Base-by-base conservation (phyloP, 2,329 filamentous ascomycete species). In the Scytalidium sp. region DNA sequence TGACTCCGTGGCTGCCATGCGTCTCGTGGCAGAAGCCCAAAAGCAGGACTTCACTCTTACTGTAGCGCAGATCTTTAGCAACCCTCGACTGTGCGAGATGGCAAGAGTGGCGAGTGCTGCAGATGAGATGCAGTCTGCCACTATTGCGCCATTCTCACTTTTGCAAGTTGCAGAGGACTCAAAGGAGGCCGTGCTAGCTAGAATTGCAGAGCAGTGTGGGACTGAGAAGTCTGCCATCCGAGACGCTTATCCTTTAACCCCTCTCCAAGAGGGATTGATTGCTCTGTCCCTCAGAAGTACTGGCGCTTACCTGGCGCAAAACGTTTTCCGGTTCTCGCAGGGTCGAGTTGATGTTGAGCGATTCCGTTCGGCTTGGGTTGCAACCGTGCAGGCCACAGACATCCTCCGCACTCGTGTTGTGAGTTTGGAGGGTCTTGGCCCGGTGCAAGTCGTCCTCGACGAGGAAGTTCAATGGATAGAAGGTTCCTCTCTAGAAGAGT, bases 1-100 rank as follows among this genome's bases (percentile, higher is more conserved):
- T 5, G 58, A 60, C 41, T 55, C 73, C 0, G 66, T 76, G 8
- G 54, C 65, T 3, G 73, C 72, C 0, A 76, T 76, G 70, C 43
- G 41, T 7, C 29, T 54, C 19, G 63, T 68, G 1, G 72, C 78
- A n/a, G 42, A 25, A 32, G 49, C 45, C 15, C 44, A 50, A 3
- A 10, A 23, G 8, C 10, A 43, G 25, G 51, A 48, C 22, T 39
- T 46, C 8, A 17, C 23, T n/a, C 19, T 50, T 20, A 22, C 41
- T 11, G 50, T 52, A 32, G 50, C 32, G n/a, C n/a, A n/a, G n/a
- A 39, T 51, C 25, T 49, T 50, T 20, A 42, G 41, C 5, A 8
- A 50, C 29, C 36, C 45, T 17, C 27, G 19, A 17, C 49, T 29
- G 13, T 17, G 20, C 13, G 40, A 39, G 25, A 49, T 32, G 21